Evolutionary conservation across 1,284 basidiomycete species (phyloP).

Genomic region (Anthracocystis walkeri): DNA sequence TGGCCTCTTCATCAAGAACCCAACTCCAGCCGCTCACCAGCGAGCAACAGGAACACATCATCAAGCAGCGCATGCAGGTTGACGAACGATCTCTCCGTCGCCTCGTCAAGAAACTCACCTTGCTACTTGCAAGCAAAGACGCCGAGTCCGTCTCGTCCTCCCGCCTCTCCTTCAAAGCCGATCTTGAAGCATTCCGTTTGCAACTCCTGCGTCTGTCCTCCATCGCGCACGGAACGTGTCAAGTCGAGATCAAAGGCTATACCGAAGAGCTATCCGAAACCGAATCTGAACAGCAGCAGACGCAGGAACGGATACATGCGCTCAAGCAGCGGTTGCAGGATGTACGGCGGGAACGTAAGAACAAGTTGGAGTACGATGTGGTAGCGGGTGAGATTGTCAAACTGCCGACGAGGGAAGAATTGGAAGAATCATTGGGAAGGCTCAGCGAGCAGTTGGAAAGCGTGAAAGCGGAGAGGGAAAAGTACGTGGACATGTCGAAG

Average conservation of each 20-base stretch:
- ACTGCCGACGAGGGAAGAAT: constrained; percentile 46
- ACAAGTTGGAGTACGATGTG: constrained; percentile 62
- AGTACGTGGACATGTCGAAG: constrained; percentile 37
- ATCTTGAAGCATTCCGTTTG: constrained; percentile 34
- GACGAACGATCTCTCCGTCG: constrained; percentile 38
- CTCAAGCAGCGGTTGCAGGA: constrained; percentile 48
- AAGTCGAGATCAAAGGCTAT: constrained; percentile 33
- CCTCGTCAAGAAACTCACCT: constrained; percentile 40
- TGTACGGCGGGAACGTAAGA: constrained; percentile 50
- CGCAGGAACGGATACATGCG: constrained; percentile 37
- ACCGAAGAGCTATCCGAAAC: constrained; percentile 24
- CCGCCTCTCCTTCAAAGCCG: constrained; percentile 40
- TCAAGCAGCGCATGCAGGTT: constrained; percentile 47
- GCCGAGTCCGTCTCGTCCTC: constrained; percentile 24
- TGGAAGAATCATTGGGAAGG: constrained; percentile 36
- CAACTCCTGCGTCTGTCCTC: constrained; percentile 27
- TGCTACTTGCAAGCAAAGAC: constrained; percentile 25
- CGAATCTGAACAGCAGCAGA: constrained; percentile 31
- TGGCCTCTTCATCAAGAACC: constrained; percentile 30
- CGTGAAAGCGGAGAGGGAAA: constrained; percentile 34
- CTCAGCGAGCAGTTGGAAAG: constrained; percentile 25
- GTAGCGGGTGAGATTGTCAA: constrained; percentile 53
- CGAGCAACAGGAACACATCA: constrained; percentile 43
- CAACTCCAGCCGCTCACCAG: constrained; percentile 29
- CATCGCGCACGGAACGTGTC: constrained; percentile 29